These are phyloP conservation scores for Sporisorium iseilematis-ciliati DNA, from an alignment of 1,284 basidiomycete species.

Conservation along the genomic window DNA sequence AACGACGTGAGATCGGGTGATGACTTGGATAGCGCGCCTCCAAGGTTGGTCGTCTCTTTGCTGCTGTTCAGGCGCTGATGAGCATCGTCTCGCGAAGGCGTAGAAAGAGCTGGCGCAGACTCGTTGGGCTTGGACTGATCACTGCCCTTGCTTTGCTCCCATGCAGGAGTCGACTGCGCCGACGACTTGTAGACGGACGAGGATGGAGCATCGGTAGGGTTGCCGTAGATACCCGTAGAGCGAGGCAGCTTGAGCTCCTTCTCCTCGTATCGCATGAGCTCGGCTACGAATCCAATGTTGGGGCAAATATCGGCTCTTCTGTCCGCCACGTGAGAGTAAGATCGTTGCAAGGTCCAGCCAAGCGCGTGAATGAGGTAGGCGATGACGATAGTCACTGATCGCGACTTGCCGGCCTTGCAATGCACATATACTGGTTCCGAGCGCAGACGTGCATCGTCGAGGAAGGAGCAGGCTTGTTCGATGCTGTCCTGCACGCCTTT, in stretches of 20 bases:
- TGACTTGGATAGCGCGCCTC: conserved; percentile 21
- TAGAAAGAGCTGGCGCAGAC: conserved; percentile 8
- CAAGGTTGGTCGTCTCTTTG: background rate
- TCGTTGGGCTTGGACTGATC: background rate
- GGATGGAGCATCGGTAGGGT: background rate
- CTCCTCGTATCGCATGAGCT: conserved; percentile 96
- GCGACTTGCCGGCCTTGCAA: conserved; percentile 94
- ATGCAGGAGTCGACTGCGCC: conserved; percentile 7
- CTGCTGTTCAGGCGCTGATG: conserved; percentile 9
- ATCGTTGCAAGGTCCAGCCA: conserved; percentile 90
- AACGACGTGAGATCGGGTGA: conserved; percentile 33
- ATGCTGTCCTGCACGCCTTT: conserved; percentile 86
- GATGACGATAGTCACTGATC: conserved; percentile 95
- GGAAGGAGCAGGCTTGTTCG: conserved; percentile 83
- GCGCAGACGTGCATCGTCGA: conserved; percentile 90
- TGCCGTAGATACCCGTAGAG: conserved; percentile 42
- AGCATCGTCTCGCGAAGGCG: background rate
- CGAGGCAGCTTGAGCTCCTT: conserved; percentile 32
- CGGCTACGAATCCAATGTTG: conserved; percentile 96
- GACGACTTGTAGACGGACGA: conserved; percentile 10
- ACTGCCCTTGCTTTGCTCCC: conserved; percentile 1
- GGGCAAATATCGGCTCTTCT: conserved; percentile 92
- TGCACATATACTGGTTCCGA: conserved; percentile 92
- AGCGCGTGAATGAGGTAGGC: conserved; percentile 97
- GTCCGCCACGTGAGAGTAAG: conserved; percentile 90